Evolutionary conservation across 2,329 filamentous ascomycete species (phyloP).

Genomic region (Arthrobotrys pseudoclavata): DNA sequence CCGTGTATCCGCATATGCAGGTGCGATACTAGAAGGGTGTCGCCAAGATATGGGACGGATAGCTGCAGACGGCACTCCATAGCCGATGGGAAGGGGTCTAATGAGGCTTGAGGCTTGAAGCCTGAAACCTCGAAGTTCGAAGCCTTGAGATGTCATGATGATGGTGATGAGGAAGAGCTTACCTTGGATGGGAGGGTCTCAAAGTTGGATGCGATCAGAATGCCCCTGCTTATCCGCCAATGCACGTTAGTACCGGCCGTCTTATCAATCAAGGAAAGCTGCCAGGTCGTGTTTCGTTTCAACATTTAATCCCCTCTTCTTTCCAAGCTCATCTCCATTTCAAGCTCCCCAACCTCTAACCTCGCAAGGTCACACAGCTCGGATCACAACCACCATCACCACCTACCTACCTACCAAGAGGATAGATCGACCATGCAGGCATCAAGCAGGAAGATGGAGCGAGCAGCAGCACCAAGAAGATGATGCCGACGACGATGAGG

Average conservation of each 20-base stretch:
- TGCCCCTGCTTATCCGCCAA: constrained; percentile 36
- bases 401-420: not conserved
- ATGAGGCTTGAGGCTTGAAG: not conserved
- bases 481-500: not conserved
- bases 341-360: not conserved
- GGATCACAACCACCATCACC: not conserved
- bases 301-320: constrained; percentile 10
- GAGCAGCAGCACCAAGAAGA: not conserved
- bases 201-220: constrained; percentile 45
- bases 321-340: constrained; percentile 18
- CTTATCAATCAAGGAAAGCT: constrained; percentile 31
- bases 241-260: constrained; percentile 32
- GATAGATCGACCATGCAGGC: not conserved
- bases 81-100: constrained; percentile 1
- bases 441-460: not conserved
- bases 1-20: constrained; percentile 40
- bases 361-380: constrained; percentile 3
- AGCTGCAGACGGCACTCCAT: constrained; percentile 34
- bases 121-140: not conserved
- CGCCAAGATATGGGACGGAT: constrained; percentile 30
- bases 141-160: not conserved
- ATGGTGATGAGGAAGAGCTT: constrained; percentile 7
- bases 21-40: constrained; percentile 8
- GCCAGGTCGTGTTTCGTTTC: constrained; percentile 19
- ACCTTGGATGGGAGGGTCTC: constrained; percentile 48